phyloP scores from a whole-genome alignment of 1,284 basidiomycete genomes.

The Puccinia novopanici region DNA sequence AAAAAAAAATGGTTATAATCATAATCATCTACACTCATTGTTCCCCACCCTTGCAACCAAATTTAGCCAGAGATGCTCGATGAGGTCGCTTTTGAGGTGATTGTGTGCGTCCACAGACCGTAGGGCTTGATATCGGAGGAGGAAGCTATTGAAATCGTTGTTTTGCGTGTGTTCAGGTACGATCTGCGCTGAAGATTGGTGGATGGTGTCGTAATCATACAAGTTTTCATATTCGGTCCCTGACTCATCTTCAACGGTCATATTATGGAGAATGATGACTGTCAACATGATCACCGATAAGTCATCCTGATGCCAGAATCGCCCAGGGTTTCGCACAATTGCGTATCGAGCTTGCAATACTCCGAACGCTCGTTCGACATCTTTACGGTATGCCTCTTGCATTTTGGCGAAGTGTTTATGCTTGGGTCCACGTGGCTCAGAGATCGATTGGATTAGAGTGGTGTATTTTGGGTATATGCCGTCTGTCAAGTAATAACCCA shows the following conservation, averaged over 20 bases:
- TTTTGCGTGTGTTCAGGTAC: neutral
- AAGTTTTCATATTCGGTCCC: neutral
- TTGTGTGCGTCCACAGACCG: neutral
- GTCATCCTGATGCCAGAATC: neutral
- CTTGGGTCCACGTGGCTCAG: neutral
- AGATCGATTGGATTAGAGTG: constrained; percentile 13
- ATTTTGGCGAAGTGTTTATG: constrained; percentile 18
- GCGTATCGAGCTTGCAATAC: constrained; percentile 2
- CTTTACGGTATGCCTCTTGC: constrained; percentile 1
- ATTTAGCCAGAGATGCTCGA: too few relatives aligned
- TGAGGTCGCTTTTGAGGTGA: neutral
- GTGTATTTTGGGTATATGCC: neutral
- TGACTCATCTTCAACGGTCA: constrained; percentile 18
- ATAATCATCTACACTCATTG: too few relatives aligned
- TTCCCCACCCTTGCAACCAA: too few relatives aligned
- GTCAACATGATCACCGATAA: neutral
- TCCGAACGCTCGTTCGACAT: constrained; percentile 3
- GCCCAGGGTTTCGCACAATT: neutral
- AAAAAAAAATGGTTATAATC: too few relatives aligned
- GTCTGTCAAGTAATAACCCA: constrained; percentile 15
- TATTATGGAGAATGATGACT: constrained; percentile 4
- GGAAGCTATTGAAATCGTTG: neutral
- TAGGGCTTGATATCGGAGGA: neutral
- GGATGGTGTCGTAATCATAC: constrained; percentile 8
- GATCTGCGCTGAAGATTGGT: neutral